A percentile compares a stretch with the other conserved stretches of the same genome.
Conservation (phyloP, 2,329 filamentous ascomycete genomes). For the Trichoderma harzianum region DNA sequence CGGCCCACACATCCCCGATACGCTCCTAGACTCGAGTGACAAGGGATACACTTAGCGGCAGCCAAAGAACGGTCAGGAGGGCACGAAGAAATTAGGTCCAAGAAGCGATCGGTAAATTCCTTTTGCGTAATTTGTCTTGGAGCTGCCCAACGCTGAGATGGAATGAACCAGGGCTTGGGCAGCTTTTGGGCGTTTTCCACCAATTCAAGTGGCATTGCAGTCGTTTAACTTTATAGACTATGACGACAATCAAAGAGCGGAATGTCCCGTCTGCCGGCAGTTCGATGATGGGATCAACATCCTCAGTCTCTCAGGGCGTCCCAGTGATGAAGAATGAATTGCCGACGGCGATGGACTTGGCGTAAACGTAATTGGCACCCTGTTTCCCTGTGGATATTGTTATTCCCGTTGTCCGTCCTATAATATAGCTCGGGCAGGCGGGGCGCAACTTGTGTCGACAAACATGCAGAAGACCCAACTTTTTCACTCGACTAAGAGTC, state of each 20-base stretch:
- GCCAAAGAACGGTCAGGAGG: constrained; percentile 15
- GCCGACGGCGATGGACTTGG: neutral
- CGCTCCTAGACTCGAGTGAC: neutral
- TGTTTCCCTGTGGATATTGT: neutral
- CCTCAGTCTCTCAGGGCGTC: neutral
- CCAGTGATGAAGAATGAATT: neutral
- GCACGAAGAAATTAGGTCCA: neutral
- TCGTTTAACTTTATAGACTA: neutral
- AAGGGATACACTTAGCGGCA: neutral
- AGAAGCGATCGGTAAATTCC: neutral
- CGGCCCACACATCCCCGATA: constrained; percentile 12
- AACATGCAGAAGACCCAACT: constrained; percentile 1
- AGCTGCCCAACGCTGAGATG: neutral
- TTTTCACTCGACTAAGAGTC: neutral
- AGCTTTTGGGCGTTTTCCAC: neutral
- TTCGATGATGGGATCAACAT: neutral
- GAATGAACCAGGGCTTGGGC: neutral
- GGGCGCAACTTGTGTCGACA: neutral
- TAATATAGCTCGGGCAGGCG: constrained; percentile 6
- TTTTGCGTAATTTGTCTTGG: neutral
- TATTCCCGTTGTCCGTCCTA: constrained; percentile 8
- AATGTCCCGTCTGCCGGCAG: neutral
- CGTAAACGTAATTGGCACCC: neutral
- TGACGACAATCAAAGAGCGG: neutral
- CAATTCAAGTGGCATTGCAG: neutral